Base-by-base conservation (phyloP, 345 rosid species). In the Ceriops tagal region DNA sequence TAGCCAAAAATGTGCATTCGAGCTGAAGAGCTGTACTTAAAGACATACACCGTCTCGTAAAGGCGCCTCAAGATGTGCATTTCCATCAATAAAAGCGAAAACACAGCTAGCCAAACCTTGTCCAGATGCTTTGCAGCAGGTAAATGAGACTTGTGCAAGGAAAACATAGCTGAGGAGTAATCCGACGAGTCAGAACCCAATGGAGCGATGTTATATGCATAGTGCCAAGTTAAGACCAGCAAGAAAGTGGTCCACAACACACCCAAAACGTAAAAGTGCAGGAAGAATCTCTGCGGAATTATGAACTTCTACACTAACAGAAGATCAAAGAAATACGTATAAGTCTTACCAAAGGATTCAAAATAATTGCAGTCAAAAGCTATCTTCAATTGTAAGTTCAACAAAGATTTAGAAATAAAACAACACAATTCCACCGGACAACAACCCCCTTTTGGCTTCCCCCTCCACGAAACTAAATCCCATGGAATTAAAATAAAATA, bases 1-100 rank as follows among this genome's bases (percentile, higher is more conserved):
- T 74, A 74, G 53, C 68, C 68, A 39, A 24, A 57, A 46, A 73
- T 28, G 63, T 73, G 77, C 77, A 68, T 62, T 15, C 67, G 66
- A 60, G 76, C 71, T 1, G 76, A 66, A 37, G 71, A 24, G 15
- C 71, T 66, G 61, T 73, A 73, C 24, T 73, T 66, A 35, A 73
- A 60, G 53, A 73, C 76, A 66, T 60, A 53, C 26, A 61, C 20
- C 0, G 76, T 66, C 71, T 72, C 76, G 3, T 59, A 53, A 28
- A 73, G 77, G 56, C 77, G 77, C 71, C 71, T 73, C 34, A 4
- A 67, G 19, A 67, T 72, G 0, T 62, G 77, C 8, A 57, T 28
- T 62, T 67, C 68, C 77, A 62, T 73, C 51, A 73, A 43, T 18
- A 73, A 46, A 61, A 73, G 72, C 58, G 46, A 30, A 8, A 67